Evolutionary conservation across 2,329 filamentous ascomycete genomes (phyloP), one percentile per base, ranked within the genome.

Genomic region (Colletotrichum cordylinicola): DNA sequence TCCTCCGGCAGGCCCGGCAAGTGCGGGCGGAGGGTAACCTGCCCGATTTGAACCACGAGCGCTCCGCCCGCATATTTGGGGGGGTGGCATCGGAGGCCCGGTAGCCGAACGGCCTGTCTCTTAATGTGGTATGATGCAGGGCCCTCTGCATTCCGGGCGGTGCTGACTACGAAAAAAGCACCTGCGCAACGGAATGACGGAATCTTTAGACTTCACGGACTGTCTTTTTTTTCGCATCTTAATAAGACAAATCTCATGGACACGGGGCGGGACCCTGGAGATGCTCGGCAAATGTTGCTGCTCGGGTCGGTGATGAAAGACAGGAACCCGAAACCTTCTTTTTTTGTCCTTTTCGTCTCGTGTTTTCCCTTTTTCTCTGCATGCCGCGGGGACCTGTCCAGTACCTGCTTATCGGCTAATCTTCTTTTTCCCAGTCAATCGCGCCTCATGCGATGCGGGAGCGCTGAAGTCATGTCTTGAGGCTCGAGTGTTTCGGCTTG

Each of bases 401-500:
- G 16, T 48, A 9, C 9, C 35, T 39, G 62, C 31, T 29, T 24
- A 48, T 52, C 29, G 35, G 18, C 12, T 31, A 31, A 8, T 52
- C 39, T n/a, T 64, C 27, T 64, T 33, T 27, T 39, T 29, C 16
- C 9, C 16, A 21, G 43, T 52, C 21, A 27, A 18, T 48, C 37
- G 21, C 24, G 37, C 18, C 37, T 48, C 8, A 15, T 66, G 62
- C 62, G 18, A 6, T 66, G 39, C 55, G 35, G 43, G 27, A 72
- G 52, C 35, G 60, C 37, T 72, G 29, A 72, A 58, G 29, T 62
- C 72, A 37, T 61, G 18, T 29, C 35, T 48, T 37, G 33, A 15
- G 24, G 35, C 60, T 48, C 18, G 39, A 66, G 60, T 61, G 69
- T 75, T 67, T 75, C 72, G 69, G 39, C 73, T 64, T 66, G 15